Evolutionary conservation across 768 basidiomycete species (phyloP), one percentile per base, ranked within the genome.

Genomic region (Rhodosporidiobolus odoratus): DNA sequence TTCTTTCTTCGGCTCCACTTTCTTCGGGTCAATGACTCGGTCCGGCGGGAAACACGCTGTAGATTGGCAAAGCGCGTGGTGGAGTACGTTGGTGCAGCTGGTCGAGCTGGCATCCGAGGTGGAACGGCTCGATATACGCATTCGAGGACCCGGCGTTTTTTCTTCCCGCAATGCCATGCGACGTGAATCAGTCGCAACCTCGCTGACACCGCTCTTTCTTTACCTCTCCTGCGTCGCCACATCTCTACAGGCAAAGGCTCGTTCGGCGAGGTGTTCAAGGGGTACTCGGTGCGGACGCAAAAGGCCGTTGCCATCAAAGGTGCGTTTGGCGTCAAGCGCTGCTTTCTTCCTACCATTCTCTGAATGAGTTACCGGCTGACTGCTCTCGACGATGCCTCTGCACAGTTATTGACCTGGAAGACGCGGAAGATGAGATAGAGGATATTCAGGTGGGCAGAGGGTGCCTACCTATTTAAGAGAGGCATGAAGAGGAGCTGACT

Each of bases 251-350:
- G 94, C 71, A 97, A 99, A 80, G 95, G 95, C 40, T 97, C 94
- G 9, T 98, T 99, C 77, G 96, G 95, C 77, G 96, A 97, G 81
- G 94, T 98, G n/a, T 97, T 90, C 83, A 97, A 97, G 82, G 96
- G 94, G 66, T 97, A 91, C 77, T 94, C 98, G 82, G 92, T 92
- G 79, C 85, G 92, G 68, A 96, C 94, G 34, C 91, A 93, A 80
- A 89, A 89, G 83, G 93, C 95, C 1, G 96, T 99, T 34, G 96
- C 96, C 54, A 98, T 99, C 84, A 99, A 74, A 94, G 87, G 76
- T 76, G 43, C 43, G 54, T 35, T 54, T 27, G 17, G 0, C 6
- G 9, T 25, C 10, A 16, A 12, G 25, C 8, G 27, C 47, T 37
- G 30, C 4, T 9, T 50, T 40, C 19, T 10, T 30, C 12, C 23